Evolutionary conservation across 148 eudicot genomes (phyloP).

Genomic region (Rheum nobile): DNA sequence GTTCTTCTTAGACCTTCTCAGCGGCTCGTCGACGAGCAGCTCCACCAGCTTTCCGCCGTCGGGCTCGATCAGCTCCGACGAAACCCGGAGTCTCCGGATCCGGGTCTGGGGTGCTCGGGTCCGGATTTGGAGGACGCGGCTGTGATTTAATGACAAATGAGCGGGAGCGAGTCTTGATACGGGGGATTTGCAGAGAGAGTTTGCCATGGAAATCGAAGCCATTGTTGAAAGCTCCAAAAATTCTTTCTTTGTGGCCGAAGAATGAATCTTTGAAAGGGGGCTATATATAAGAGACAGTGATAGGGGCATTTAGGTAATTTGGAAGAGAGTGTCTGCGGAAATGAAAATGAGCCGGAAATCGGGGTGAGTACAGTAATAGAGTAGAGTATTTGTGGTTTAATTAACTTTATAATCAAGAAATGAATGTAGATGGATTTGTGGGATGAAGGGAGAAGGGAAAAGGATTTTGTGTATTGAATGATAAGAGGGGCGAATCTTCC

Average conservation of each 20-base stretch:
- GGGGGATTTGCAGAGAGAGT: slow-evolving; percentile 21
- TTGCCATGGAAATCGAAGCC: slow-evolving; percentile 40
- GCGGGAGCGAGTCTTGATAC: slow-evolving; percentile 15
- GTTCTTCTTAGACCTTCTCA: slow-evolving; percentile 18
- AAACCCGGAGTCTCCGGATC: slow-evolving; percentile 12
- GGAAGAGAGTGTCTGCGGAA: neutral
- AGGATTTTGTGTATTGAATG: neutral
- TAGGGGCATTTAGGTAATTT: neutral
- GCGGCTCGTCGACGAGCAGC: slow-evolving; percentile 27
- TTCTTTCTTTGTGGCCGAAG: neutral
- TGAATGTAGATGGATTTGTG: slow-evolving; percentile 4
- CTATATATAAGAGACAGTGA: neutral
- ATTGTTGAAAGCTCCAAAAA: slow-evolving; percentile 19
- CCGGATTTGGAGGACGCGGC: neutral
- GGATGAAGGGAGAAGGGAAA: neutral
- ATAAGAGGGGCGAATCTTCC: neutral
- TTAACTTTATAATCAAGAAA: neutral
- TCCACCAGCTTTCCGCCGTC: slow-evolving; percentile 75
- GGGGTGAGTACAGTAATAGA: neutral
- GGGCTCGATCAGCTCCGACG: slow-evolving; percentile 50
- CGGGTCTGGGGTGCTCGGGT: slow-evolving; percentile 8
- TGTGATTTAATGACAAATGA: slow-evolving; percentile 8
- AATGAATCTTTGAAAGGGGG: neutral
- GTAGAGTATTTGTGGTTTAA: neutral
- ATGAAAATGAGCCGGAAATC: neutral